Conservation (phyloP, 495 filamentous ascomycete genomes). For the Neurospora sublineolata region DNA sequence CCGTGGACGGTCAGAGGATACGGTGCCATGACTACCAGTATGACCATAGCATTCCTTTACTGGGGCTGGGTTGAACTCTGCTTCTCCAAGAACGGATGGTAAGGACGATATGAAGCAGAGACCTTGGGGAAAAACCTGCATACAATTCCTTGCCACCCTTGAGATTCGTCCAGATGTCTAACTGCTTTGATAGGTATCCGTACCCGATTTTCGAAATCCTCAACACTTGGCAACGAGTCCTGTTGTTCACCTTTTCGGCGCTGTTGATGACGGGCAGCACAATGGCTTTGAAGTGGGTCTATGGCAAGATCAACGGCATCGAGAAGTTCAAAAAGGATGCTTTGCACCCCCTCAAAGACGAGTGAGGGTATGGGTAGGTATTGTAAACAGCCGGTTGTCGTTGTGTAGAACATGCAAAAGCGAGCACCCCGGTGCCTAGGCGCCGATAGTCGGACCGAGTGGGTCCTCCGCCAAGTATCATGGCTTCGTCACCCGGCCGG, state of each 20-base stretch:
- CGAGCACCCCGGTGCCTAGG: neutral
- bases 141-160: conserved; percentile 1
- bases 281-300: conserved; percentile 50
- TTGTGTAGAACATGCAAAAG: neutral
- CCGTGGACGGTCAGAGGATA: conserved; percentile 62
- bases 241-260: conserved; percentile 60
- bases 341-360: conserved; percentile 13
- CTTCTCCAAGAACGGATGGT: conserved; percentile 64
- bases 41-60: conserved; percentile 57
- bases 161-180: neutral
- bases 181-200: conserved; percentile 50
- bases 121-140: neutral
- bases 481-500: neutral
- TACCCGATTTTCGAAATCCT: conserved; percentile 72
- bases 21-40: conserved; percentile 50
- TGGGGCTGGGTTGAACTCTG: conserved; percentile 86
- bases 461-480: neutral
- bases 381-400: neutral
- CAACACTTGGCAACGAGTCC: conserved; percentile 46
- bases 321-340: conserved; percentile 26
- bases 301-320: conserved; percentile 59
- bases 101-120: conserved; percentile 10
- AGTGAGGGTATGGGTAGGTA: neutral
- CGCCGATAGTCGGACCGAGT: neutral
- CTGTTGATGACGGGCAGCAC: conserved; percentile 62